These are phyloP conservation scores for Rubroboletus satanas DNA, from an alignment of 768 basidiomycete genomes.

Conservation along the genomic window DNA sequence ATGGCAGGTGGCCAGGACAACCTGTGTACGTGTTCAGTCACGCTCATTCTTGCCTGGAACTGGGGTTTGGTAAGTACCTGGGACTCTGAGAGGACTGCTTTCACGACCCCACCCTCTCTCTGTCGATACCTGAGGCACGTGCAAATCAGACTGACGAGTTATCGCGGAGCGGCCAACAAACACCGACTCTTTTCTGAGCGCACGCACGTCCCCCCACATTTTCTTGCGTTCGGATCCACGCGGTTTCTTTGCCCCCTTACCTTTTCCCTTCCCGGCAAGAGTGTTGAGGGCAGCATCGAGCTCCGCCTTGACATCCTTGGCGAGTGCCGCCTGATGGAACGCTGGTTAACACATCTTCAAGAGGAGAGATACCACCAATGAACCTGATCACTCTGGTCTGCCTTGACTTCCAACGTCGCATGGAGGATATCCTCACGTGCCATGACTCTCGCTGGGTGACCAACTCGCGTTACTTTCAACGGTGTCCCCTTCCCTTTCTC, in stretches of 20 bases:
- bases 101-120: slow-evolving; percentile 81
- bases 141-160: neutral
- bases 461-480: slow-evolving; percentile 78
- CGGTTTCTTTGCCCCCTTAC: slow-evolving; percentile 65
- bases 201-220: slow-evolving; percentile 83
- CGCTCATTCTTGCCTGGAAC: neutral
- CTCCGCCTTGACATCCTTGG: slow-evolving; percentile 87
- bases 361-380: neutral
- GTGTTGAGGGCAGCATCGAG: slow-evolving; percentile 63
- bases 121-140: slow-evolving; percentile 65
- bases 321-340: slow-evolving; percentile 63
- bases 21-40: slow-evolving; percentile 34
- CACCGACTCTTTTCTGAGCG: slow-evolving; percentile 83
- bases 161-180: neutral
- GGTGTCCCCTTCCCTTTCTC: slow-evolving; percentile 42
- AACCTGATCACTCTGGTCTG: slow-evolving; percentile 69
- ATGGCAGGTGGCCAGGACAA: slow-evolving; percentile 93
- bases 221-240: slow-evolving; percentile 73
- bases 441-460: slow-evolving; percentile 94
- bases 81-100: slow-evolving; percentile 72
- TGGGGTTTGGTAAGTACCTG: slow-evolving; percentile 43
- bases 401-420: slow-evolving; percentile 69
- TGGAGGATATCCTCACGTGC: slow-evolving; percentile 61
- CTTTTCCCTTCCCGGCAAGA: slow-evolving; percentile 73
- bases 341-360: neutral